Percentiles rank a stretch among this genome's conserved stretches.
Evolutionary conservation across 2,329 filamentous ascomycete species (phyloP).

Genomic region (Colletotrichum tropicale): DNA sequence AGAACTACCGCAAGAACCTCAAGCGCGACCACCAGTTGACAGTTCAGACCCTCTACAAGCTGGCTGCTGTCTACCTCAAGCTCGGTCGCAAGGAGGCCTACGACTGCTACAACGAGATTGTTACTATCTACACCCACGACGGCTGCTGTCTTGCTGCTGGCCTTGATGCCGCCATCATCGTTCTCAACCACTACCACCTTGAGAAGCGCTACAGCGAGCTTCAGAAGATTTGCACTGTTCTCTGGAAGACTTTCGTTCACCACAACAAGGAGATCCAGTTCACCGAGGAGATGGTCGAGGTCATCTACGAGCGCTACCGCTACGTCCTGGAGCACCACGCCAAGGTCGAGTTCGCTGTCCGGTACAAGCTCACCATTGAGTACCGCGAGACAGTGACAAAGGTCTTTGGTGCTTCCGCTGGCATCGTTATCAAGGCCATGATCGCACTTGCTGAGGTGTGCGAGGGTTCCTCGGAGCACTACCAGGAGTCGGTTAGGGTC

Average conservation of each 20-base stretch:
- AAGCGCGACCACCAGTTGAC: slow-evolving; percentile 32
- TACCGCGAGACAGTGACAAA: slow-evolving; percentile 50
- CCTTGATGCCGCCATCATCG: slow-evolving; percentile 47
- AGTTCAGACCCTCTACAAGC: slow-evolving; percentile 35
- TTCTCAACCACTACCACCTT: slow-evolving; percentile 48
- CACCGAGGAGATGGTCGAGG: slow-evolving; percentile 46
- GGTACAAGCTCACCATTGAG: slow-evolving; percentile 50
- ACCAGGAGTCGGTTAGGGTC: slow-evolving; percentile 46
- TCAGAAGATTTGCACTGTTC: slow-evolving; percentile 45
- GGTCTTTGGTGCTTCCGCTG: slow-evolving; percentile 31
- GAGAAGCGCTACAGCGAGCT: slow-evolving; percentile 49
- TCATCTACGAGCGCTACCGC: slow-evolving; percentile 48
- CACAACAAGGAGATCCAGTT: slow-evolving; percentile 42
- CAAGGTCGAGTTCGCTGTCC: slow-evolving; percentile 41
- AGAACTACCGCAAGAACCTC: slow-evolving; percentile 28
- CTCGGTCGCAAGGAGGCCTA: slow-evolving; percentile 34
- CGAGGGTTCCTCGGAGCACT: slow-evolving; percentile 44
- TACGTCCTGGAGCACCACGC: slow-evolving; percentile 48
- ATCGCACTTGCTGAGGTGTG: slow-evolving; percentile 49
- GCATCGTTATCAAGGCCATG: slow-evolving; percentile 33
- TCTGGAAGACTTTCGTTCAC: slow-evolving; percentile 42
- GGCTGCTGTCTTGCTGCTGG: slow-evolving; percentile 42
- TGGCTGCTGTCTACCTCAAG: slow-evolving; percentile 11
- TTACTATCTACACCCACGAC: slow-evolving; percentile 35
- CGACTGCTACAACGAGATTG: slow-evolving; percentile 41